phyloP scores from a whole-genome alignment of 192 early-diverging fungal genomes.

The Pilobolus umbonatus region DNA sequence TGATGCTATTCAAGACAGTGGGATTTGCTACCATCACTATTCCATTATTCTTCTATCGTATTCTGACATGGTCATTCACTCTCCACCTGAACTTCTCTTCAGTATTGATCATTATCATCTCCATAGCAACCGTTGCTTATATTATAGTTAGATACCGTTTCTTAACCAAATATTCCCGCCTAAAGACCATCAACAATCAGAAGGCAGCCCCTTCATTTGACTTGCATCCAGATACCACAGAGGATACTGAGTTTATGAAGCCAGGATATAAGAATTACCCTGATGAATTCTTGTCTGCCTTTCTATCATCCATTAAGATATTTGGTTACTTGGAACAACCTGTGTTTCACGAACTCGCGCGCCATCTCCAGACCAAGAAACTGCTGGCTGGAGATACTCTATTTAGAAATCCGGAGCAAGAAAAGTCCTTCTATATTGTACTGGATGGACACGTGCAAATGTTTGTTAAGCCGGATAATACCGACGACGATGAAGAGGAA shows the following conservation, averaged over 20 bases:
- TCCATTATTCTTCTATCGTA: conserved; percentile 44
- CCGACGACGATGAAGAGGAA: conserved; percentile 33
- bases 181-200: conserved; percentile 47
- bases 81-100: conserved; percentile 60
- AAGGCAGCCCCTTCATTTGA: conserved; percentile 56
- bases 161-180: conserved; percentile 67
- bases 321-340: conserved; percentile 97
- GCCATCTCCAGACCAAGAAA: conserved; percentile 78
- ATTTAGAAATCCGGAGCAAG: conserved; percentile 61
- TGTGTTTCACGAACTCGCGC: conserved; percentile 92
- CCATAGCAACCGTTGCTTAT: conserved; percentile 36
- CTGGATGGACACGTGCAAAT: conserved; percentile 94
- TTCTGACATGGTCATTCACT: conserved; percentile 60
- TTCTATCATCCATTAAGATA: conserved; percentile 84
- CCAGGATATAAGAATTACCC: conserved; percentile 43
- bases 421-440: conserved; percentile 89
- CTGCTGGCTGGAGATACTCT: conserved; percentile 73
- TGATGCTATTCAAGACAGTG: conserved; percentile 35
- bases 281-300: conserved; percentile 77
- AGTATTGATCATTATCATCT: conserved; percentile 34
- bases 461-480: conserved; percentile 61
- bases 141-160: conserved; percentile 65
- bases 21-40: conserved; percentile 49
- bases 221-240: conserved; percentile 66
- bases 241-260: conserved; percentile 45